These are phyloP conservation scores for Linum trigynum DNA, from an alignment of 345 rosid species.

Conservation along the genomic window DNA sequence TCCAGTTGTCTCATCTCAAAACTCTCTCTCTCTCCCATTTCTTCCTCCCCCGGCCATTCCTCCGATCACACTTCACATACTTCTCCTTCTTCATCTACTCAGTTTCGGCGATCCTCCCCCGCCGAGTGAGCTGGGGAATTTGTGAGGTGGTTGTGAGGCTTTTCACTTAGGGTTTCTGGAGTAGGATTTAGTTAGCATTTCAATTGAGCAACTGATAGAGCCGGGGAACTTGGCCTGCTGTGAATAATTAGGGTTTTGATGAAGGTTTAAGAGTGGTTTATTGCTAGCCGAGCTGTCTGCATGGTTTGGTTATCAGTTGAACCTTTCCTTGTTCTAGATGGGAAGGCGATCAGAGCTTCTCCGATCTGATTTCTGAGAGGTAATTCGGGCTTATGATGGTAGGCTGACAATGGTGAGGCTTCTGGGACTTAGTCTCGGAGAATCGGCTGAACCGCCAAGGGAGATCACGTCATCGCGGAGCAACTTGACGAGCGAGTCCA, in stretches of 20 bases:
- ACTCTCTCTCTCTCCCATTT: not conserved
- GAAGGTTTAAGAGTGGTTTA: not conserved
- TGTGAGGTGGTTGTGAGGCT: not conserved
- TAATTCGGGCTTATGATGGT: slow-evolving; percentile 27
- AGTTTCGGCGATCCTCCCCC: not conserved
- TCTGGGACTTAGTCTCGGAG: slow-evolving; percentile 69
- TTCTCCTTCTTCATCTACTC: not conserved
- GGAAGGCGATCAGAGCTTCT: not conserved
- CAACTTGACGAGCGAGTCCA: slow-evolving; percentile 58
- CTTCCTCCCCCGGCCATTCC: not conserved
- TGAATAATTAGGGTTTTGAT: not conserved
- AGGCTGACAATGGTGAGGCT: slow-evolving; percentile 73
- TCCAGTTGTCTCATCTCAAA: not conserved
- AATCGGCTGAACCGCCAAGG: slow-evolving; percentile 70
- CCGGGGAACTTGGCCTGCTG: not conserved
- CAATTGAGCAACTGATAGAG: not conserved
- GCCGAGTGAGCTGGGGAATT: not conserved
- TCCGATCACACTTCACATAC: not conserved
- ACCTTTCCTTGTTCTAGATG: not conserved
- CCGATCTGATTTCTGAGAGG: not conserved
- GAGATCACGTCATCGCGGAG: slow-evolving; percentile 61
- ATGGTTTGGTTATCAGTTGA: not conserved
- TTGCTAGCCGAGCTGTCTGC: not conserved
- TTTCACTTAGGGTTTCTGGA: not conserved
- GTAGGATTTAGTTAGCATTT: not conserved